Evolutionary conservation across 2,329 filamentous ascomycete species (phyloP), one percentile per base, ranked within the genome.

Genomic region (Arachnomyces sp.): DNA sequence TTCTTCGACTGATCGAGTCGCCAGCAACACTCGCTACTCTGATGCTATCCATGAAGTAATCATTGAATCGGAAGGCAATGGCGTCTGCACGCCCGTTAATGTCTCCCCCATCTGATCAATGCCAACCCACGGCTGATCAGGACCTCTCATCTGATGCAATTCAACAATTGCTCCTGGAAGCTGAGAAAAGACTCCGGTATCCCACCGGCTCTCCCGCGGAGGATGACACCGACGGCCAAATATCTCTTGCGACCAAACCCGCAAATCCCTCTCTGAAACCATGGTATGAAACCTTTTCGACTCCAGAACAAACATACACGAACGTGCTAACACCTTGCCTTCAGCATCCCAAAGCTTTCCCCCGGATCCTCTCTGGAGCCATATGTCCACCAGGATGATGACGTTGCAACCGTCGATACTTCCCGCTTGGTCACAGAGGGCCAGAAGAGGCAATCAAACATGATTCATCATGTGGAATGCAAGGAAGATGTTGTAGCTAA

Each of bases 61-160:
- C 20, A 5, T 25, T 25, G 5, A 9, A 25, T 9, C 20, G 20
- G 20, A 25, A 9, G 9, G 20, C 20, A 25, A 25, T 25, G 20
- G 20, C 20, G 20, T 5, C 9, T 25, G 5, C 5, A 25, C 5
- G 5, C 5, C 9, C 20, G 5, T 25, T 25, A 25, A 25, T 25
- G 20, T 25, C 20, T 25, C 9, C 20, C 9, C 9, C 20, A 5
- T 25, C 9, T 9, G 20, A 25, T 5, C 20, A 25, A 25, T 25
- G 20, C 42, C 46, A 47, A 38, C 42, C 46, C 44, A 40, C 46
- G 28, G 45, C 47, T 40, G 50, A 54, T 31, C 65, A 70, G 38
- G 69, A 72, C 39, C 61, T 82, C 45, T 76, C 72, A 29, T 78
- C 83, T 56, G 72, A 77, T 48, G 74, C 82, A 54, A 74, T 84